Evolutionary conservation across 768 basidiomycete genomes (phyloP), one percentile per base, ranked within the genome.

Genomic region (Pulveroboletus frians): DNA sequence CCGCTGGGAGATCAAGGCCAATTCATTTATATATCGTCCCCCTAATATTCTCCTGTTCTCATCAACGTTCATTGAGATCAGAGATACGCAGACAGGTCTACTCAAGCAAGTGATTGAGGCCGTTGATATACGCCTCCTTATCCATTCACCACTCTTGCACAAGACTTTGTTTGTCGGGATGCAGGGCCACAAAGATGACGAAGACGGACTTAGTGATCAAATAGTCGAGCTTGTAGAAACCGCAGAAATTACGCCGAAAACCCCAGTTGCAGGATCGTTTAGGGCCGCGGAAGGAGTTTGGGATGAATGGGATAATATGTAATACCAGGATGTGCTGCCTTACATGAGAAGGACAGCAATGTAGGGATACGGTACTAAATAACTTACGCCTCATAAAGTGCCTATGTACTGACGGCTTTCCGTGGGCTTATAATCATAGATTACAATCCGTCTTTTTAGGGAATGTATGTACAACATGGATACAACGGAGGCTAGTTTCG

Each of bases 51-150:
- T 92, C 17, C 78, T 92, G 27, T 79, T 92, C 68, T 88, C 86
- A 7, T 58, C 78, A 14, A 76, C 81, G 48, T 92, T 87, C 63
- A 74, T 92, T 58, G 90, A 92, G 63, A 71, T 92, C 23, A 80
- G 90, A 47, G 73, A 80, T 50, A 69, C 80, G 23, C 66, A 71
- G 13, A 84, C 83, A 1, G 83, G 86, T 4, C 67, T 77, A 43
- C 79, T 92, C 17, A 79, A 83, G n/a, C 90, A 92, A 66, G 85
- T 90, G n/a, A 81, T 92, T 38, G 85, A 88, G 59, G 88, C 76
- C 1, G 56, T 59, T 10, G 85, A 89, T 56, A 76, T 92, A 32
- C 80, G 86, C 21, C 73, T 88, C 26, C 65, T 88, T 41, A 75
- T 85, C 61, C 60, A 57, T 35, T 66, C 71, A 37, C 56, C 63